Evolutionary conservation across 129 eudicot species (phyloP), one percentile per base, ranked within the genome.

Genomic region (Deinandra increscens): DNA sequence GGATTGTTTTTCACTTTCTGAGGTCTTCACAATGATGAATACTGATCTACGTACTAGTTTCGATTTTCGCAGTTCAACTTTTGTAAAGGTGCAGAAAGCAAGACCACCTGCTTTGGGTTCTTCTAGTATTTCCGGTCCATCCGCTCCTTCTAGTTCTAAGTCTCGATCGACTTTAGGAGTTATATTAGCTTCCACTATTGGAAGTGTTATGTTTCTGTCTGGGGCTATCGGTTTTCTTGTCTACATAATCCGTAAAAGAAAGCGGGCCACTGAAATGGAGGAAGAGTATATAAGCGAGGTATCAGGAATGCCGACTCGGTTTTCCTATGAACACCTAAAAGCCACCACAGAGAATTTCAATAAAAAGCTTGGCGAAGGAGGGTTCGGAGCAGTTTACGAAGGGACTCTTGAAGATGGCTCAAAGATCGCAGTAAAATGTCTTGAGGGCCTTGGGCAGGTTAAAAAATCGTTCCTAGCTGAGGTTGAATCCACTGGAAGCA

Each of bases 21-120:
- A 54, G 36, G 4, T 54, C 23, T 54, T 54, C 3, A 54, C 61
- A 54, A 54, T 54, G 61, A 0, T 4, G 8, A 22, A 4, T 4
- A 2, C 0, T 22, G 36, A 22, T 4, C 0, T 3, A 22, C 3
- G 3, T 26, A 26, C 36, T 71, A n/a, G n/a, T n/a, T n/a, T n/a
- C n/a, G n/a, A n/a, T n/a, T n/a, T n/a, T n/a, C n/a, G n/a, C n/a
- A n/a, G n/a, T n/a, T n/a, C 15, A 14, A 66, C 79, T 22, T 73
- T 77, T 17, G 20, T 82, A 64, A 78, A 78, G 50, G 80, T 82
- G n/a, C 82, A 77, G 31, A 75, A 69, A n/a, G n/a, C n/a, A n/a
- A n/a, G n/a, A n/a, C n/a, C n/a, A n/a, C n/a, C n/a, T 11, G 37
- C 5, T 26, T 26, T 3, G 1, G 31, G 31, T 26, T 3, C 31